Evolutionary conservation across 495 filamentous ascomycete species (phyloP).

Genomic region (Talaromyces proteolyticus): DNA sequence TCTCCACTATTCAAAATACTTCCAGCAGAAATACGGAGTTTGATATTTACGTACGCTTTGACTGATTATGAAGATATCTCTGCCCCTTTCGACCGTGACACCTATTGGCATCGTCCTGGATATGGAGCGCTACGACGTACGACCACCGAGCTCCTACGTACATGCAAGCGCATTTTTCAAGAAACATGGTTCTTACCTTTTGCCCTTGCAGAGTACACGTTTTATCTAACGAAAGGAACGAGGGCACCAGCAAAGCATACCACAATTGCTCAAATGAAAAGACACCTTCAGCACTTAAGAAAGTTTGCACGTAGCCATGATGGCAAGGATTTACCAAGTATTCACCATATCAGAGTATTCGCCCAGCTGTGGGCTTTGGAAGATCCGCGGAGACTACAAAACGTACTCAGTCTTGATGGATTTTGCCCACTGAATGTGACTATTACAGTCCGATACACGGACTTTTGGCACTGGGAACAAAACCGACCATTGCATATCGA

Average conservation of each 20-base stretch:
- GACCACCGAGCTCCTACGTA: conserved; percentile 15
- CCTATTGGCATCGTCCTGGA: conserved; percentile 17
- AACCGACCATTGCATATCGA: conserved; percentile 14
- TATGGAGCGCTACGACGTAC: conserved; percentile 14
- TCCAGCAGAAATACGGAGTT: conserved; percentile 21
- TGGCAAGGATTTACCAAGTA: conserved; percentile 6
- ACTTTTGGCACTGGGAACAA: conserved; percentile 23
- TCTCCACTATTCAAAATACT: conserved; percentile 11
- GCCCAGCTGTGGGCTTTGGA: conserved; percentile 19
- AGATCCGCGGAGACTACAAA: conserved; percentile 7
- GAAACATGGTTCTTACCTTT: conserved; percentile 26
- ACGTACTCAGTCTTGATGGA: conserved; percentile 10
- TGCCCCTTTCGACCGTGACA: conserved; percentile 6
- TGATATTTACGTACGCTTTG: conserved; percentile 20
- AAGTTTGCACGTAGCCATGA: conserved; percentile 5
- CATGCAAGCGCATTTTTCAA: conserved; percentile 16
- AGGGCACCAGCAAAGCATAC: conserved; percentile 9
- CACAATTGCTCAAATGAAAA: conserved; percentile 5
- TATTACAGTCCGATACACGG: conserved; percentile 23
- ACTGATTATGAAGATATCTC: conserved; percentile 12
- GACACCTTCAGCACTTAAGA: conserved; percentile 4
- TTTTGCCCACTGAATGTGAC: conserved; percentile 16
- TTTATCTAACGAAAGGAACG: conserved; percentile 11
- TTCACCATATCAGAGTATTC: conserved; percentile 14
- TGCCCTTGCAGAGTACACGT: conserved; percentile 17